A percentile compares a stretch with the other conserved stretches of the same genome.
Conservation (phyloP, 371 early-diverging fungal species). For the Amoeboradix gromovi region DNA sequence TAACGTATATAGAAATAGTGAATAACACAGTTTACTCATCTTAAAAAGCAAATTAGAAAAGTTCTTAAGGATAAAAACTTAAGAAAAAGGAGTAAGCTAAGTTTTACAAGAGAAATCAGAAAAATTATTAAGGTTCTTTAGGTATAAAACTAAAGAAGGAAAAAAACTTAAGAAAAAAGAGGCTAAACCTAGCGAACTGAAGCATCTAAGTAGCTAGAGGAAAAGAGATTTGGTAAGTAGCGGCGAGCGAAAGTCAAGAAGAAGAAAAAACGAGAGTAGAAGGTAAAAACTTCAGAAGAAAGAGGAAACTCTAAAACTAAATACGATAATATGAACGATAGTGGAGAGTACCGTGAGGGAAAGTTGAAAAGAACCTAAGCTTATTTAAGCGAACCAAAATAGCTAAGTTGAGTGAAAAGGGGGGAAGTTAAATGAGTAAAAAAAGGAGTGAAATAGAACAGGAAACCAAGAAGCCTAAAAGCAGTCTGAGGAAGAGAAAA, state of each 20-base stretch:
- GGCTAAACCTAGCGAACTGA: conserved; percentile 23
- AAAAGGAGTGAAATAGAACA: conserved; percentile 21
- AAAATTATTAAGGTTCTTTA: conserved; percentile 10
- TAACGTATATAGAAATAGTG: conserved; percentile 15
- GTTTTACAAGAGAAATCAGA: conserved; percentile 13
- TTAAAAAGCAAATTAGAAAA: conserved; percentile 9
- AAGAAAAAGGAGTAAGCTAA: conserved; percentile 6
- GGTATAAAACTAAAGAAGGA: conserved; percentile 6
- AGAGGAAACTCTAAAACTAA: conserved; percentile 20
- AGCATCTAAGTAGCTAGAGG: conserved; percentile 27
- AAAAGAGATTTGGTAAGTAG: conserved; percentile 28
- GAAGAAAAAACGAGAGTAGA: not conserved
- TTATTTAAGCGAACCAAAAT: no score
- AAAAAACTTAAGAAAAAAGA: conserved; percentile 17
- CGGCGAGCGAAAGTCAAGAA: conserved; percentile 21
- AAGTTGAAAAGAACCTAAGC: conserved; percentile 22
- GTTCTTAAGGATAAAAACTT: conserved; percentile 10
- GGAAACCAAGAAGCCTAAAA: conserved; percentile 21
- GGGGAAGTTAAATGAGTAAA: no score
- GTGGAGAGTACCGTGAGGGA: conserved; percentile 31
- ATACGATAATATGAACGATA: conserved; percentile 22
- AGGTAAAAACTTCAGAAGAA: not conserved
- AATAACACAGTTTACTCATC: conserved; percentile 12
- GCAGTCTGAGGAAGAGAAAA: conserved; percentile 5
- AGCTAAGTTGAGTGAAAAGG: no score